phyloP scores from a whole-genome alignment of 129 eudicot species.

The Pittosporum tobira region DNA sequence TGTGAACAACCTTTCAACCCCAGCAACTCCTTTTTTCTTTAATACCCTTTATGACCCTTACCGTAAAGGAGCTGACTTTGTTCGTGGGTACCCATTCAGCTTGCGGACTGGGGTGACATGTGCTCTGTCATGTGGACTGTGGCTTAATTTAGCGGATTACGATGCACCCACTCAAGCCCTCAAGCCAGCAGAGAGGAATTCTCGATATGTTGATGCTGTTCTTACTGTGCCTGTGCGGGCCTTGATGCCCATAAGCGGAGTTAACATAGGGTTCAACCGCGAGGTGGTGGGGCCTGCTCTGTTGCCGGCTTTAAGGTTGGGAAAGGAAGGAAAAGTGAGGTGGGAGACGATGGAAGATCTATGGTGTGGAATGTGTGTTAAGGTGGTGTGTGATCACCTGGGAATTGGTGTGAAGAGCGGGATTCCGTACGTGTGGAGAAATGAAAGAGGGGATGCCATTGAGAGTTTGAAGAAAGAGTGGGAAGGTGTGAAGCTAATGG shows the following conservation, averaged over 20 bases:
- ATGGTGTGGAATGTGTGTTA: constrained; percentile 82
- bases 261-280: constrained; percentile 68
- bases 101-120: constrained; percentile 71
- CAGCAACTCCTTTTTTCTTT: constrained; percentile 94
- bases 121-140: constrained; percentile 84
- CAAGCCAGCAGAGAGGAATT: constrained; percentile 59
- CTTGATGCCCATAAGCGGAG: constrained; percentile 86
- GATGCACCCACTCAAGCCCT: constrained; percentile 97
- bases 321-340: constrained; percentile 70
- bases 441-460: constrained; percentile 72
- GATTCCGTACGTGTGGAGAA: constrained; percentile 89
- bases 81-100: constrained; percentile 98
- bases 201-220: constrained; percentile 83
- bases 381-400: constrained; percentile 72
- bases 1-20: constrained; percentile 63
- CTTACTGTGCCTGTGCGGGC: constrained; percentile 64
- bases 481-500: constrained; percentile 94
- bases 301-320: constrained; percentile 68
- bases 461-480: constrained; percentile 92
- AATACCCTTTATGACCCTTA: constrained; percentile 93
- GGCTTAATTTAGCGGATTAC: constrained; percentile 89
- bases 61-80: constrained; percentile 84
- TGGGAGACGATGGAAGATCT: constrained; percentile 94
- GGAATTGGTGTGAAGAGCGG: constrained; percentile 80
- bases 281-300: constrained; percentile 78